These are phyloP conservation scores for Globisporangium canariense DNA, from an alignment of 352 stramenopile genomes.

Conservation along the genomic window DNA sequence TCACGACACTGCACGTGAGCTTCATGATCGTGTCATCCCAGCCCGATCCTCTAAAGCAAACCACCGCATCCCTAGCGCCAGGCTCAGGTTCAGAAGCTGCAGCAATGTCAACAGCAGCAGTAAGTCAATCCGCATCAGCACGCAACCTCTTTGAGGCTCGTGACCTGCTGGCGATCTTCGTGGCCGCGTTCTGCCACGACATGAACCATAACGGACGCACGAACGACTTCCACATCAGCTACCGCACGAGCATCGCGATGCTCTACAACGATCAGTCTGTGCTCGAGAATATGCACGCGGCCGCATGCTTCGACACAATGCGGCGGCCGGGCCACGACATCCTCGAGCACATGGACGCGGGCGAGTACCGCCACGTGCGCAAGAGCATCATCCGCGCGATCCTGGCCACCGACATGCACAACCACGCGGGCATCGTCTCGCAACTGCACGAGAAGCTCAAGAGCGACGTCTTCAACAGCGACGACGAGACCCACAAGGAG, in stretches of 20 bases:
- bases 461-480: conserved; percentile 42
- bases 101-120: neutral
- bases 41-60: conserved; percentile 1
- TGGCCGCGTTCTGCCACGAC: conserved; percentile 83
- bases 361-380: conserved; percentile 49
- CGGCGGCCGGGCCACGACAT: conserved; percentile 65
- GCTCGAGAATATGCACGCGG: conserved; percentile 87
- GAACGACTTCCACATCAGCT: conserved; percentile 87
- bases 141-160: conserved; percentile 37
- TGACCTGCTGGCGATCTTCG: conserved; percentile 73
- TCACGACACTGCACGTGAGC: conserved; percentile 77
- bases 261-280: conserved; percentile 88
- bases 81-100: neutral
- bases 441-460: conserved; percentile 68
- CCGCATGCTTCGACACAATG: conserved; percentile 80
- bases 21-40: conserved; percentile 71
- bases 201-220: conserved; percentile 87
- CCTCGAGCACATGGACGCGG: conserved; percentile 34
- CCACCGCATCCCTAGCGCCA: neutral
- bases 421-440: conserved; percentile 66
- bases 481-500: conserved; percentile 57
- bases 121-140: neutral
- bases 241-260: conserved; percentile 69
- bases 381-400: conserved; percentile 78
- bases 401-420: conserved; percentile 82